Base-by-base conservation (phyloP, 2,329 filamentous ascomycete species). In the Escovopsis sp. region DNA sequence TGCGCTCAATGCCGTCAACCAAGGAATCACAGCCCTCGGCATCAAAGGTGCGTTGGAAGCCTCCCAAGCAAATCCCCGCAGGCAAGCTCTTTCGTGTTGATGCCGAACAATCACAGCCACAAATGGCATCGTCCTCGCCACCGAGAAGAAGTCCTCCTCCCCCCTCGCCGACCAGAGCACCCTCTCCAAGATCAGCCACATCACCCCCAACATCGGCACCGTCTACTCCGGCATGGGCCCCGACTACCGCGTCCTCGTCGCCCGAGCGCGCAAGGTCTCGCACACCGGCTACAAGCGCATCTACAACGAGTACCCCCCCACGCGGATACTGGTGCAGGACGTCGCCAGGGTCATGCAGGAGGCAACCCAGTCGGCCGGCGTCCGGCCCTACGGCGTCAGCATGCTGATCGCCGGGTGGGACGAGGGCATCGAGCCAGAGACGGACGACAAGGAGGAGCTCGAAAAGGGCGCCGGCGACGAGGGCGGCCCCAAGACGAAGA, bases 221-320 rank as follows among this genome's bases (percentile, higher is more conserved):
- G 91, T 98, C 57, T 98, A 98, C 70, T 88, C 87, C 41, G 91
- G 91, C 61, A 98, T 98, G 91, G 89, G 91, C 28, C 91, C 91
- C 46, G 91, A 98, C 66, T 98, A 96, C 71, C 81, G 91, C 64
- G 86, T 98, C 45, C 76, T 98, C 43, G 91, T 96, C 55, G 91
- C 98, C 72, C 89, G 88, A 66, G 91, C 91, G 54, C 87, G 91
- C 60, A 98, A 96, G 68, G 91, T 95, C 53, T 94, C 88, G 44
- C 91, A 98, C 69, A 94, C 91, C 39, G 83, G 81, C 64, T 98
- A 98, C 80, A 98, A 98, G 78, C 86, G 91, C 65, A 88, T 98
- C 70, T 98, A 98, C 74, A 98, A 98, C 69, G 91, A 98, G 70
- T 98, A 98, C 70, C 91, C 91, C n/a, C 91, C 91, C 6, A 98